Percentiles rank a stretch among this genome's conserved stretches.
Evolutionary conservation across 1,284 basidiomycete genomes (phyloP).

Genomic region (Microbotryum intermedium): DNA sequence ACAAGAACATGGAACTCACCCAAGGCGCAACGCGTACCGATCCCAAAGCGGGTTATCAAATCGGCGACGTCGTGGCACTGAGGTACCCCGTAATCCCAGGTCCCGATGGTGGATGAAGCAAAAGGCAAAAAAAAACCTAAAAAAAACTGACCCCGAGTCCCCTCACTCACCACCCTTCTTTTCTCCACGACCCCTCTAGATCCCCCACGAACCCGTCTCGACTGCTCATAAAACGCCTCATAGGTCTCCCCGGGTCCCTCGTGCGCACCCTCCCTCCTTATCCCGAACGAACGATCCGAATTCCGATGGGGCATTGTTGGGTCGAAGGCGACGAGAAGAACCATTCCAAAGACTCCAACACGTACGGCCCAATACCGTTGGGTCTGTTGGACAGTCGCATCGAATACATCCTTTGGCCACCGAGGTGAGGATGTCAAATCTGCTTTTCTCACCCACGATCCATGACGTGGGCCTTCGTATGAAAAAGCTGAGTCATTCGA

Average conservation of each 20-base stretch:
- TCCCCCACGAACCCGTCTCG: constrained; percentile 45
- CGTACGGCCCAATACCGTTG: constrained; percentile 47
- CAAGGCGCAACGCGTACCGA: too few relatives aligned
- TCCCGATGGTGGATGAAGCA: too few relatives aligned
- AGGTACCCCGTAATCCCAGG: constrained; percentile 40
- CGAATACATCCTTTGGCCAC: constrained; percentile 43
- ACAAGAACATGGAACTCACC: constrained; percentile 14
- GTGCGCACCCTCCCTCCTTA: constrained; percentile 41
- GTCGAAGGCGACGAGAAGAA: constrained; percentile 49
- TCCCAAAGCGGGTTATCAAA: constrained; percentile 26
- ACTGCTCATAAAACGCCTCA: constrained; percentile 47
- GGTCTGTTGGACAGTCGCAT: constrained; percentile 42
- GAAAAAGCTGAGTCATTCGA: too few relatives aligned
- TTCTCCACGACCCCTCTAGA: too few relatives aligned
- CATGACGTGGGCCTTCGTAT: too few relatives aligned
- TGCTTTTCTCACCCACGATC: neutral
- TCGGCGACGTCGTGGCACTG: constrained; percentile 48
- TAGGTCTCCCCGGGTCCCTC: constrained; percentile 48
- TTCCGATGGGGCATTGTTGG: constrained; percentile 45
- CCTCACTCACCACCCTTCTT: too few relatives aligned
- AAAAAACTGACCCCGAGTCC: neutral
- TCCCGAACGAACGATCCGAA: constrained; percentile 36
- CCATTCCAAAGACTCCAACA: constrained; percentile 44
- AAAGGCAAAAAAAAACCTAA: neutral
- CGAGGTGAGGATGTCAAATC: constrained; percentile 1